These are phyloP conservation scores for Penicillium sp. DNA, from an alignment of 2,329 filamentous ascomycete genomes.

Conservation along the genomic window DNA sequence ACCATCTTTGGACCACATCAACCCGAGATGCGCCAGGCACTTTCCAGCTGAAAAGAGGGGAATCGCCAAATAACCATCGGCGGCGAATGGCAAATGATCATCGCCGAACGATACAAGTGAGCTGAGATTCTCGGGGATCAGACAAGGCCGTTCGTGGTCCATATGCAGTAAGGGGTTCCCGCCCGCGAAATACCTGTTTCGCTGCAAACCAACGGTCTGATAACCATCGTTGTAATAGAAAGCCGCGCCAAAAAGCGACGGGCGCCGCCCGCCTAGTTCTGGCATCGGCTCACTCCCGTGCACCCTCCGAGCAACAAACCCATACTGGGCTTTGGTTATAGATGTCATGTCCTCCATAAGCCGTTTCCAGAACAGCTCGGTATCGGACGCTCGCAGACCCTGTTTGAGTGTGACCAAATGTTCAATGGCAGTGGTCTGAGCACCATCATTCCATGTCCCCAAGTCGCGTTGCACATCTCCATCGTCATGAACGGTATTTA, in stretches of 20 bases:
- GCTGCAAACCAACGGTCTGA: constrained; percentile 52
- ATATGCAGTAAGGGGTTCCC: constrained; percentile 66
- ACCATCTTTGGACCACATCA: constrained; percentile 67
- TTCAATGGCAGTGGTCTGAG: constrained; percentile 61
- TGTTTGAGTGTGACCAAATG: constrained; percentile 59
- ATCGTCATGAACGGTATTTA: constrained; percentile 20
- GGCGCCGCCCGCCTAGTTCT: constrained; percentile 58
- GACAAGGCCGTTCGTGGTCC: constrained; percentile 68
- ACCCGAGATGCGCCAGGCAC: constrained; percentile 67
- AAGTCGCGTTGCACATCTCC: constrained; percentile 25
- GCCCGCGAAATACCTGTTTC: constrained; percentile 63
- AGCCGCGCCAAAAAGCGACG: constrained; percentile 62
- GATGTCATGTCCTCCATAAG: constrained; percentile 63
- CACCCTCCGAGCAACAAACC: constrained; percentile 65
- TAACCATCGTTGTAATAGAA: constrained; percentile 64
- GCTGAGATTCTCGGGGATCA: constrained; percentile 61
- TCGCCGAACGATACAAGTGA: constrained; percentile 59
- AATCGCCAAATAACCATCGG: constrained; percentile 65
- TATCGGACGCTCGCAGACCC: constrained; percentile 51
- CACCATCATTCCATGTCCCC: constrained; percentile 39
- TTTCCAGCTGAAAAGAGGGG: constrained; percentile 64
- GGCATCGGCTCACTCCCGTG: constrained; percentile 61
- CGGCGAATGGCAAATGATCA: constrained; percentile 58
- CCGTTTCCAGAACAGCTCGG: constrained; percentile 61
- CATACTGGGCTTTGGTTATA: constrained; percentile 64